Evolutionary conservation across 2,329 filamentous ascomycete genomes (phyloP), one percentile per base, ranked within the genome.

Genomic region (Dissoconium aciculare): DNA sequence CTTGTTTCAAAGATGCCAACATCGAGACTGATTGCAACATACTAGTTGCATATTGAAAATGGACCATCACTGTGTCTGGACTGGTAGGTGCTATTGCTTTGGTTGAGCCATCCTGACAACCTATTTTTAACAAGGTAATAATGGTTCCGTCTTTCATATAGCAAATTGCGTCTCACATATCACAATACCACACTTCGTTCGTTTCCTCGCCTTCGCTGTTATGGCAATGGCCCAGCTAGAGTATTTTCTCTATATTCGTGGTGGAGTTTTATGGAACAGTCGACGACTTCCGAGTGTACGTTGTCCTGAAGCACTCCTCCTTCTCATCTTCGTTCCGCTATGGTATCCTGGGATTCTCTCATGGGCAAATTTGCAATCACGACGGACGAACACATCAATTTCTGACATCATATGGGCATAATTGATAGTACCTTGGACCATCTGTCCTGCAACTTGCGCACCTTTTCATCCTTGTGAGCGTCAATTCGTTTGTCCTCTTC

Each of bases 101-200:
- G n/a, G n/a, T n/a, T n/a, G n/a, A n/a, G n/a, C n/a, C n/a, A n/a
- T n/a, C n/a, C n/a, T n/a, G n/a, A n/a, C 14, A 17, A 21, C 8
- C 16, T 25, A 24, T 27, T 25, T 12, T 9, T 16, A 9, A 31
- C 33, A 21, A 51, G 39, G 49, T 53, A 49, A 53, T 45, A 32
- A 16, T 30, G 26, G n/a, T n/a, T n/a, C n/a, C n/a, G n/a, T n/a
- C n/a, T 37, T 39, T 35, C 33, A 29, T n/a, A 8, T 23, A 54
- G 50, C 49, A 37, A 87, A 85, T 56, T 91, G 82, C 59, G 78
- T 89, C 31, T 84, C 78, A 9, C 69, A 84, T 53, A 75, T 74
- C 37, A 85, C 78, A 1, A 80, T 84, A 46, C 81, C 82, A 5
- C 76, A 87, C 57, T 89, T 89, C 55, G 41, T 84, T 27, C 78